phyloP scores from a whole-genome alignment of 208 protist genomes.

The Vickermania ingenoplastis region DNA sequence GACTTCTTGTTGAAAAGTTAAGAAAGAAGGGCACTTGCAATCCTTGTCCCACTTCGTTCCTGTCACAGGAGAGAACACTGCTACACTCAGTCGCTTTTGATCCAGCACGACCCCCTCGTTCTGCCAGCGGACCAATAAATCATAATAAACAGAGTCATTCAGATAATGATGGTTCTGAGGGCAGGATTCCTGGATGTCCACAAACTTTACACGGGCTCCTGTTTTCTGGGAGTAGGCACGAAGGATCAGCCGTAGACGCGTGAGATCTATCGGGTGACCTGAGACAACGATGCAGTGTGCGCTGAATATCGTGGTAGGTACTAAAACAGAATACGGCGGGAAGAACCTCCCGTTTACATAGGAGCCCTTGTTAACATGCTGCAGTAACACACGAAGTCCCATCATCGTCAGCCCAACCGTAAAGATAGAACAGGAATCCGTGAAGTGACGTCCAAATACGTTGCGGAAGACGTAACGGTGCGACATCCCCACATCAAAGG shows the following conservation, averaged over 20 bases:
- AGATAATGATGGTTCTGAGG: conserved; percentile 65
- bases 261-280: conserved; percentile 65
- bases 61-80: conserved; percentile 63
- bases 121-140: conserved; percentile 43
- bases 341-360: conserved; percentile 10
- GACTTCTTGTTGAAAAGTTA: conserved; percentile 26
- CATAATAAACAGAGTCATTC: conserved; percentile 40
- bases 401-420: conserved; percentile 38
- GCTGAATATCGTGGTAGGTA: conserved; percentile 29
- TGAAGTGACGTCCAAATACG: conserved; percentile 16
- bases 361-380: conserved; percentile 42
- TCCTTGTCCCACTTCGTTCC: conserved; percentile 29
- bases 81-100: conserved; percentile 25
- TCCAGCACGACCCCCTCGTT: conserved; percentile 33
- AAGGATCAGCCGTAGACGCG: conserved; percentile 47
- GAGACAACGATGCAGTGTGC: conserved; percentile 54
- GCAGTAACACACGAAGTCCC: too few relatives aligned
- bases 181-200: conserved; percentile 39
- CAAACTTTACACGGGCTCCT: conserved; percentile 60
- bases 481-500: conserved; percentile 50
- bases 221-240: conserved; percentile 41
- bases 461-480: conserved; percentile 19
- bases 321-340: background rate
- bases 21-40: conserved; percentile 3
- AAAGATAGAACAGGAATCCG: conserved; percentile 45